A percentile compares a stretch with the other conserved stretches of the same genome.
Evolutionary conservation across 352 stramenopile genomes (phyloP).

Genomic region (Pythium guiyangense): DNA sequence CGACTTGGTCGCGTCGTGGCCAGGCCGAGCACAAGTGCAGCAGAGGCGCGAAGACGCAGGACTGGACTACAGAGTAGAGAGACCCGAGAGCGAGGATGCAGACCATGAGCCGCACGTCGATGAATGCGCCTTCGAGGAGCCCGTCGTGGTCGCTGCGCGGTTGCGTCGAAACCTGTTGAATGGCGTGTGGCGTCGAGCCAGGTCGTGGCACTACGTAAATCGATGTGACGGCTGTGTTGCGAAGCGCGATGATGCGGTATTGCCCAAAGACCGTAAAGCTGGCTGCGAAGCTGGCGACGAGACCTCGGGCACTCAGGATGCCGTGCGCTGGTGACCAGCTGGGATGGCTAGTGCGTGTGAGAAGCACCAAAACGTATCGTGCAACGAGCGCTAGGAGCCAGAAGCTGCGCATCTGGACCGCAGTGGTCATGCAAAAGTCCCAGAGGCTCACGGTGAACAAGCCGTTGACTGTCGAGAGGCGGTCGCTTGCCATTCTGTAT

Average conservation of each 20-base stretch:
- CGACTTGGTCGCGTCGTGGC: neutral
- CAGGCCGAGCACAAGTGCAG: neutral
- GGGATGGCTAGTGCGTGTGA: constrained; percentile 8
- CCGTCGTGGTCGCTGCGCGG: neutral
- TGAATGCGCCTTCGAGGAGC: constrained; percentile 20
- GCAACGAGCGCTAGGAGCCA: constrained; percentile 36
- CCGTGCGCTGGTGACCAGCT: constrained; percentile 12
- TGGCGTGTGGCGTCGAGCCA: constrained; percentile 1
- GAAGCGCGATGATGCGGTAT: constrained; percentile 5
- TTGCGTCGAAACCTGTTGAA: constrained; percentile 13
- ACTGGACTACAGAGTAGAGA: neutral
- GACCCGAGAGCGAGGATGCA: constrained; percentile 17
- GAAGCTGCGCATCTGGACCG: constrained; percentile 45
- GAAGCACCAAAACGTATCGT: constrained; percentile 16
- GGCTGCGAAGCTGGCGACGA: constrained; percentile 31
- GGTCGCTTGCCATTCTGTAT: constrained; percentile 25
- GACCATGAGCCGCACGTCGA: constrained; percentile 26
- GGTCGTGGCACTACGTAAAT: constrained; percentile 9
- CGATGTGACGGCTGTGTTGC: neutral
- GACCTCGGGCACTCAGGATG: constrained; percentile 24
- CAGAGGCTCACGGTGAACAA: constrained; percentile 19
- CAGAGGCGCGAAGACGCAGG: neutral
- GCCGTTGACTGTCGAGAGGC: constrained; percentile 25
- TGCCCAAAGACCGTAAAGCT: constrained; percentile 27
- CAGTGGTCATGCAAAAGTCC: constrained; percentile 23